Percentiles rank a stretch among this genome's conserved stretches.
Evolutionary conservation across 2,329 filamentous ascomycete species (phyloP).

Genomic region (Colletotrichum ledebouriae): DNA sequence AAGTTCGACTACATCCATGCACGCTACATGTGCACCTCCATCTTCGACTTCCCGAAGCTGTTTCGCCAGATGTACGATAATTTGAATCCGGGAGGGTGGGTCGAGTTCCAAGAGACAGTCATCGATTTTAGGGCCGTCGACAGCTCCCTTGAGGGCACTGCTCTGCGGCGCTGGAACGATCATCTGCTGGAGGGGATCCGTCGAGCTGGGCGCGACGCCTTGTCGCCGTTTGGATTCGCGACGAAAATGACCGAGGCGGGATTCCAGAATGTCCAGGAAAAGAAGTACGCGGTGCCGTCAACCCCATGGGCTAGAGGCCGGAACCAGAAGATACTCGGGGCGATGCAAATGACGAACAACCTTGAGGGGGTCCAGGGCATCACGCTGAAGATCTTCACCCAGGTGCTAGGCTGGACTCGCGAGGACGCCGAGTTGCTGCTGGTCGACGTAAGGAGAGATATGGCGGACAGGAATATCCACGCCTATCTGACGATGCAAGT

Average conservation of each 20-base stretch:
- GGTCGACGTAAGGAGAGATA: conserved; percentile 49
- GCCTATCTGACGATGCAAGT: conserved; percentile 50
- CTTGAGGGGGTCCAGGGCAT: conserved; percentile 51
- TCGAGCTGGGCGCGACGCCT: conserved; percentile 55
- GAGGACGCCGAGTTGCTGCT: conserved; percentile 51
- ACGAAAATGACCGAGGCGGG: conserved; percentile 54
- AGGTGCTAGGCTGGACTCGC: conserved; percentile 48
- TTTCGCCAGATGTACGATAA: conserved; percentile 55
- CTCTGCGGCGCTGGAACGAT: conserved; percentile 51
- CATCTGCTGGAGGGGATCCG: conserved; percentile 53
- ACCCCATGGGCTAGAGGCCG: conserved; percentile 54
- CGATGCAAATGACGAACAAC: conserved; percentile 52
- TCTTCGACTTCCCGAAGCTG: conserved; percentile 52
- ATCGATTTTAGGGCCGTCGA: conserved; percentile 76
- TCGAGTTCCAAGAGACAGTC: conserved; percentile 71
- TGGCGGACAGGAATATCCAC: conserved; percentile 50
- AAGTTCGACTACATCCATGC: conserved; percentile 37
- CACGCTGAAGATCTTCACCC: conserved; percentile 50
- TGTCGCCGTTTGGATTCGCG: conserved; percentile 52
- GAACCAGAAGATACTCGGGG: conserved; percentile 53
- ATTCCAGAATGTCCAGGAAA: conserved; percentile 51
- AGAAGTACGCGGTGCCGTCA: conserved; percentile 50
- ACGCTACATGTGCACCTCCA: conserved; percentile 50
- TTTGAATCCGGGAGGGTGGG: conserved; percentile 52
- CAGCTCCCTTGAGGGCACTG: conserved; percentile 52